These are phyloP conservation scores for Inonotus obliquus DNA, from an alignment of 1,284 basidiomycete genomes.

Conservation along the genomic window DNA sequence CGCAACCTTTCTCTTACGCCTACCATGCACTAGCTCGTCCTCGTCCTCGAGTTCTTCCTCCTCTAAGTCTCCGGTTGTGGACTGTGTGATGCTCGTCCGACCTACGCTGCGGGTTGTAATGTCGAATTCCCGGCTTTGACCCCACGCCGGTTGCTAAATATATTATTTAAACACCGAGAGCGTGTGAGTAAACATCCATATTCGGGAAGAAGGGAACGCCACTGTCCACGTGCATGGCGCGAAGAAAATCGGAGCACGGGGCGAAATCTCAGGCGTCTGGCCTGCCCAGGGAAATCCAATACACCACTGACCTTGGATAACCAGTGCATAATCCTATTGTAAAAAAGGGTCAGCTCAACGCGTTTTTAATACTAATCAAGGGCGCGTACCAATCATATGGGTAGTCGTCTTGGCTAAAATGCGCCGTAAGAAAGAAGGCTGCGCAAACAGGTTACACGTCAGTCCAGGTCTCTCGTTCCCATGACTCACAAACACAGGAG, in stretches of 20 bases:
- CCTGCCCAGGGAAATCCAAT: neutral
- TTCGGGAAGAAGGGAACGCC: neutral
- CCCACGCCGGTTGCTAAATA: slow-evolving; percentile 76
- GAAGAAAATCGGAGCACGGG: neutral
- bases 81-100: slow-evolving; percentile 55
- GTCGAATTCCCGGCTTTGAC: slow-evolving; percentile 78
- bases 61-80: slow-evolving; percentile 69
- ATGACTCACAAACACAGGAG: neutral
- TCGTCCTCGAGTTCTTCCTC: slow-evolving; percentile 62
- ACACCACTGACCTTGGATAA: slow-evolving; percentile 62
- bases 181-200: neutral
- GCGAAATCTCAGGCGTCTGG: neutral
- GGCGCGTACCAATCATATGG: slow-evolving; percentile 69
- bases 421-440: slow-evolving; percentile 85
- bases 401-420: slow-evolving; percentile 81
- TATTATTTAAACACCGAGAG: neutral
- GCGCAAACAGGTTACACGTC: slow-evolving; percentile 11
- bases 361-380: slow-evolving; percentile 14
- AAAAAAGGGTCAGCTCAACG: slow-evolving; percentile 16
- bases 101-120: slow-evolving; percentile 72
- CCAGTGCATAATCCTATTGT: slow-evolving; percentile 78
- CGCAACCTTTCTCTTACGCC: slow-evolving; percentile 66
- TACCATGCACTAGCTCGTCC: slow-evolving; percentile 55
- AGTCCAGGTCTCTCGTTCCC: neutral
- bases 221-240: neutral